Evolutionary conservation across 192 early-diverging fungal genomes (phyloP), one percentile per base, ranked within the genome.

Genomic region (Rhizophagus sp.): DNA sequence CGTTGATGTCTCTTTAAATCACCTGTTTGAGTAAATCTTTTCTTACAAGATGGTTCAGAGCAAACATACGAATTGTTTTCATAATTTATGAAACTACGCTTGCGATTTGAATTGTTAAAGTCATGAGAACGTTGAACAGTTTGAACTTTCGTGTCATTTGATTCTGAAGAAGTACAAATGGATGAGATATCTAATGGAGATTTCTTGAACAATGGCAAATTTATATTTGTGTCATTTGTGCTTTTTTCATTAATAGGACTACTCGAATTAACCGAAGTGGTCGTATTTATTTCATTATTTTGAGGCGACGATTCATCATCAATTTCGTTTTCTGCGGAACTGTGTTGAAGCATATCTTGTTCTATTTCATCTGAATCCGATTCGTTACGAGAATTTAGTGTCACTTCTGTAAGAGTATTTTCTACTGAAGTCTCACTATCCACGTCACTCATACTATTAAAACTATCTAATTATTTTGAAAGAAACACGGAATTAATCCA

Each of bases 1-100:
- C 91, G 92, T 83, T 90, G 87, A 77, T 95, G 94, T 27, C 96
- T 90, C 82, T 95, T 97, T 70, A 95, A 86, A 81, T 97, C 83
- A 27, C 82, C 81, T 0, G 83, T 78, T 27, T 81, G 30, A 15
- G 82, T 33, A 34, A 84, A 84, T 0, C 74, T 44, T 57, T 65
- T 66, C 0, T 27, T 13, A 34, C 52, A 57, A 57, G 52, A 57
- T 22, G 52, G 52, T 57, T 57, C 52, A 57, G 52, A 57, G 5
- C 52, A 57, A 57, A 57, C 19, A 57, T 57, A 22, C 22, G 17
- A 19, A 7, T 57, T 2, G 1, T 1, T 57, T 19, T 57, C 52
- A 57, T 57, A 57, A 7, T 47, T 10, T 47, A 12, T 10, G 4
- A 47, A 47, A 47, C 22, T 57, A 57, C 52, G 52, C 17, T 57